Percentiles rank a stretch among this genome's conserved stretches.
These are phyloP conservation scores for Aspergillus ruber DNA, from an alignment of 2,329 filamentous ascomycete genomes.

Conservation along the genomic window DNA sequence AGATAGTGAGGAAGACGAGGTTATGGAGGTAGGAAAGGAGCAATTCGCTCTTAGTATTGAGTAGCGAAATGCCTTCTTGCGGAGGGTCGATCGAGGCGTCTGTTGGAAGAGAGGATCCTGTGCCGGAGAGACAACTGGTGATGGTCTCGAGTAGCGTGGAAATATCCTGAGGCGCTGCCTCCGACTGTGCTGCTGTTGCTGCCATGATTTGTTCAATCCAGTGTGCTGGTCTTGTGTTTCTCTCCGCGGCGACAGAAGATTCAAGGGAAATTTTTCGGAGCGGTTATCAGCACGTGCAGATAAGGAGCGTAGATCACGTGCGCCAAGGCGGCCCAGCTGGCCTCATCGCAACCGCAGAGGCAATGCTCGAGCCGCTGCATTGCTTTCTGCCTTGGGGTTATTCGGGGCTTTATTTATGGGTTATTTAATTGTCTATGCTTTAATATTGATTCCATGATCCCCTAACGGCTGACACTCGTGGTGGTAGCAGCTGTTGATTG, in stretches of 20 bases:
- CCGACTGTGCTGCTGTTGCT: constrained; percentile 13
- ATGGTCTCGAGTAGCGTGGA: constrained; percentile 29
- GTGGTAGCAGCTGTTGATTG: constrained; percentile 16
- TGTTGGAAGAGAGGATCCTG: constrained; percentile 41
- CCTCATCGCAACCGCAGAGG: constrained; percentile 5
- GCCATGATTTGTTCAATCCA: constrained; percentile 16
- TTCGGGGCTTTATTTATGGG: no score
- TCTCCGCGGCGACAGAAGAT: constrained; percentile 1
- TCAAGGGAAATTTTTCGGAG: constrained; percentile 14
- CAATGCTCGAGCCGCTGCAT: not conserved
- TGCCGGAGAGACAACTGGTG: constrained; percentile 27
- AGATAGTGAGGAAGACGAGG: constrained; percentile 75
- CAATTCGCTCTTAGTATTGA: constrained; percentile 96
- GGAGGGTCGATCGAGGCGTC: constrained; percentile 68
- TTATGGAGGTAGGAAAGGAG: constrained; percentile 94
- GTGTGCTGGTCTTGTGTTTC: not conserved
- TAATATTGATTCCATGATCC: constrained; percentile 5
- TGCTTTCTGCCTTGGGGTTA: not conserved
- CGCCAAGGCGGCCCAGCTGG: constrained; percentile 11
- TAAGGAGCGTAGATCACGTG: constrained; percentile 11
- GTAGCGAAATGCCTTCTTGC: constrained; percentile 81
- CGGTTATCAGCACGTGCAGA: constrained; percentile 21
- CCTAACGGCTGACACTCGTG: constrained; percentile 5
- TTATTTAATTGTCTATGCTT: not conserved
- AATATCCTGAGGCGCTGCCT: constrained; percentile 19